Base-by-base conservation (phyloP, 257 asterid species). In the Mentha longifolia region DNA sequence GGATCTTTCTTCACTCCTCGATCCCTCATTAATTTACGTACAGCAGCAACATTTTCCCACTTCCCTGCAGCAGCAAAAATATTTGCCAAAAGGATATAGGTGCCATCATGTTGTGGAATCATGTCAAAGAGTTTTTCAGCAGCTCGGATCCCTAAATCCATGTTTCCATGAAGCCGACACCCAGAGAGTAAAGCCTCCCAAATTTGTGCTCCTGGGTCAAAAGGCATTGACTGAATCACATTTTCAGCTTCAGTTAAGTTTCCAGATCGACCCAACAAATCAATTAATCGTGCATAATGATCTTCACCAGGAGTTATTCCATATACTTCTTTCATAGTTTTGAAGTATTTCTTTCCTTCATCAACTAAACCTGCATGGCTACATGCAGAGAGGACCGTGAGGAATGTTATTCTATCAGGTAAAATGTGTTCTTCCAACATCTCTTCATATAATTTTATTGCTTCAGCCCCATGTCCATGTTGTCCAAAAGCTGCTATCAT, bases 151-250 rank as follows among this genome's bases (percentile, higher is more conserved):
- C 88, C 95, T 66, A 86, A 77, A 68, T 86, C 95, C 70, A 86
- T 74, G 73, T 84, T 65, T 15, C 92, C 85, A 15, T 88, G 92
- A 60, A 85, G 86, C 56, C 90, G 81, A 61, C 87, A 84, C 3
- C 95, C 95, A 30, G 92, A 61, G 49, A 88, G 92, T 72, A 88
- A 78, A 69, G 92, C 90, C 72, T 88, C 95, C 92, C 92, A 88
- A 41, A 84, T 69, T 33, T 85, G 89, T 65, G 89, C 87, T 55
- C 89, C 87, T 12, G 92, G 92, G 79, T 79, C 74, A 60, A 70
- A 78, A 25, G 95, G 92, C 89, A 88, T 84, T 22, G 68, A 45
- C 67, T 67, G 73, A 43, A 86, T 78, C 77, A 83, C 85, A 25
- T 79, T 65, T 68, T 74, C 71, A 43, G 95, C 95, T 66, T 86